Evolutionary conservation across 208 protist genomes (phyloP), one percentile per base, ranked within the genome.

Genomic region (Acanthamoeba triangularis): DNA sequence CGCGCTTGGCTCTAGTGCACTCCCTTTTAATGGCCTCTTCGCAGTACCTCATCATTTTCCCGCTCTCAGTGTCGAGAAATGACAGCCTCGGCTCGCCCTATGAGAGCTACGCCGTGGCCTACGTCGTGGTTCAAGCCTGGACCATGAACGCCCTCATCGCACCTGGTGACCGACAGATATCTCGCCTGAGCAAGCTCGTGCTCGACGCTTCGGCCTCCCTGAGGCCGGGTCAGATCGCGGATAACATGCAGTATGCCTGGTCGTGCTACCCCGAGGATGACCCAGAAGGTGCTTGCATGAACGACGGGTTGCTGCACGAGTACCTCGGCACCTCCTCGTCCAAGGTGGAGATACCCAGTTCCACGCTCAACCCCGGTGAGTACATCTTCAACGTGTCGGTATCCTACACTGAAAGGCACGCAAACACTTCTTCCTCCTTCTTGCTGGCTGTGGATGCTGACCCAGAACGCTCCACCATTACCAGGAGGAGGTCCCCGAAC

Each of bases 371-470:
- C 20, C 88, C 88, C 10, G 88, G 88, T 18, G 63, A 56, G 16
- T 93, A 93, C 8, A 49, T 93, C n/a, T 93, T 93, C 69, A 93
- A 93, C 41, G 63, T 93, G 28, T 82, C 88, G 10, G 41, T 93
- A 18, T 82, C 65, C 23, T 82, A 93, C 65, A 25, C 78, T 8
- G 76, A 52, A 54, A 59, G 49, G 76, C 44, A 59, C 28, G 41
- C 30, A 33, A 92, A 28, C 63, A 5, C 18, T 93, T 92, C 85
- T 1, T 76, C 44, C 14, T 65, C 18, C 5, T 18, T 18, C 20
- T 72, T 47, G 23, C 33, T 67, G 6, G 67, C 33, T 76, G 67
- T 23, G 6, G 20, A n/a, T 16, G 18, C 7, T 82, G n/a, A 18
- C 7, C 41, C 18, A 65, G 20, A 54, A 37, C 35, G 23, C 35